Evolutionary conservation across 1,284 basidiomycete genomes (phyloP).

Genomic region (Anthracocystis walkeri): DNA sequence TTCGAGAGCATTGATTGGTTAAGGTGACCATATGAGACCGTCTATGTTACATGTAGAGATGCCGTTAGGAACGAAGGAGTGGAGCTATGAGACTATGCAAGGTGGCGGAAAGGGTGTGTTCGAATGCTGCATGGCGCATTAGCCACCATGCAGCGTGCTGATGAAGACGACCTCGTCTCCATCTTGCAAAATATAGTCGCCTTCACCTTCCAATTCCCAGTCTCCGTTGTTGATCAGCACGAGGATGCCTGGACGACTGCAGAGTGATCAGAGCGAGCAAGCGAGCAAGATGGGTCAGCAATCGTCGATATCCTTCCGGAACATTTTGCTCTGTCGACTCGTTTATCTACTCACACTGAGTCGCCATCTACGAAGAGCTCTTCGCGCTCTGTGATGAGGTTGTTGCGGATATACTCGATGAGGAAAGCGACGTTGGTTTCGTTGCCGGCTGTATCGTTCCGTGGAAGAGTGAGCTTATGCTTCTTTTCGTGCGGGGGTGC

Average conservation of each 20-base stretch:
- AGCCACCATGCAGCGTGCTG: constrained; percentile 93
- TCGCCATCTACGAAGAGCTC: constrained; percentile 90
- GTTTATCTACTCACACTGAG: constrained; percentile 79
- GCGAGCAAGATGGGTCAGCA: constrained; percentile 5
- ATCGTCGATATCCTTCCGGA: too few relatives aligned
- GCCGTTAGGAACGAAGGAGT: neutral
- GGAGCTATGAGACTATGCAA: neutral
- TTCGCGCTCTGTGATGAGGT: constrained; percentile 83
- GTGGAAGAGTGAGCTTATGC: constrained; percentile 55
- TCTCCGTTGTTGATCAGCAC: constrained; percentile 96
- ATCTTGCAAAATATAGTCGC: constrained; percentile 82
- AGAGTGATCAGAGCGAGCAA: neutral
- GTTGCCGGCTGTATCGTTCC: constrained; percentile 38
- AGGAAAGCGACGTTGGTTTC: constrained; percentile 79
- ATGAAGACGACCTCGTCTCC: constrained; percentile 95
- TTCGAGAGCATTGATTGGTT: too few relatives aligned
- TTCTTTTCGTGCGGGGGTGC: constrained; percentile 63
- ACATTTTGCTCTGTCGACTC: too few relatives aligned
- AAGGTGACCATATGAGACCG: constrained; percentile 4
- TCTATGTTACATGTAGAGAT: constrained; percentile 12
- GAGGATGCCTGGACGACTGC: constrained; percentile 91
- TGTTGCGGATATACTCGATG: constrained; percentile 81
- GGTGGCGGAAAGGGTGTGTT: neutral
- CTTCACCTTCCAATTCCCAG: constrained; percentile 97
- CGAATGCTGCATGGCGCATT: neutral